A percentile compares a stretch with the other conserved stretches of the same genome.
Conservation (phyloP, 495 filamentous ascomycete genomes). For the Penicillium pulvis region DNA sequence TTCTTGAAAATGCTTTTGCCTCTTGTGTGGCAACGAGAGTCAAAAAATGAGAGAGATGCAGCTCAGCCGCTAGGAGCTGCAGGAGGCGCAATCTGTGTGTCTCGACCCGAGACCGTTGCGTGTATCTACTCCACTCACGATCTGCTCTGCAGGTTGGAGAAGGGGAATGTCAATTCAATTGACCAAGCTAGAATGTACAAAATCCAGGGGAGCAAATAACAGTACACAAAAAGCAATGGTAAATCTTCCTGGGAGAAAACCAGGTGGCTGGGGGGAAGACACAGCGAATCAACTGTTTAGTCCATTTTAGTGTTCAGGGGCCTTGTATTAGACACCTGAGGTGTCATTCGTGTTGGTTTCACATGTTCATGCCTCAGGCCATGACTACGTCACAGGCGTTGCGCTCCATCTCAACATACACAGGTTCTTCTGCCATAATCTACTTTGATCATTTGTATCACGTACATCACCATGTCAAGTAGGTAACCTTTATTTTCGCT, state of each 20-base stretch:
- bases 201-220: conserved; percentile 1
- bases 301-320: too few relatives aligned
- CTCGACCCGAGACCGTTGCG: conserved; percentile 28
- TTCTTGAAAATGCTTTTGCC: conserved; percentile 6
- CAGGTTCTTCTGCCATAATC: not conserved
- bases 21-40: conserved; percentile 3
- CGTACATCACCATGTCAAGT: conserved; percentile 28
- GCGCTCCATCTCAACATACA: too few relatives aligned
- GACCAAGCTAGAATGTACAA: conserved; percentile 1
- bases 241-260: conserved; percentile 7
- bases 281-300: not conserved
- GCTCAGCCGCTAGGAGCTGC: conserved; percentile 36
- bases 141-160: conserved; percentile 21
- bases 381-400: conserved; percentile 25
- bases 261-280: conserved; percentile 17
- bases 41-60: conserved; percentile 28
- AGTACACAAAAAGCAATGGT: not conserved
- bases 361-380: conserved; percentile 4
- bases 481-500: conserved; percentile 5
- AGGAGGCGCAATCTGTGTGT: conserved; percentile 29
- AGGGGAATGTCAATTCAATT: conserved; percentile 2
- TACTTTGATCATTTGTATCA: not conserved
- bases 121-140: conserved; percentile 33
- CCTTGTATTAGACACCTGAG: not conserved
- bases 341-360: not conserved